Evolutionary conservation across 2,329 filamentous ascomycete species (phyloP), one percentile per base, ranked within the genome.

Genomic region (Teratosphaeria destructans): DNA sequence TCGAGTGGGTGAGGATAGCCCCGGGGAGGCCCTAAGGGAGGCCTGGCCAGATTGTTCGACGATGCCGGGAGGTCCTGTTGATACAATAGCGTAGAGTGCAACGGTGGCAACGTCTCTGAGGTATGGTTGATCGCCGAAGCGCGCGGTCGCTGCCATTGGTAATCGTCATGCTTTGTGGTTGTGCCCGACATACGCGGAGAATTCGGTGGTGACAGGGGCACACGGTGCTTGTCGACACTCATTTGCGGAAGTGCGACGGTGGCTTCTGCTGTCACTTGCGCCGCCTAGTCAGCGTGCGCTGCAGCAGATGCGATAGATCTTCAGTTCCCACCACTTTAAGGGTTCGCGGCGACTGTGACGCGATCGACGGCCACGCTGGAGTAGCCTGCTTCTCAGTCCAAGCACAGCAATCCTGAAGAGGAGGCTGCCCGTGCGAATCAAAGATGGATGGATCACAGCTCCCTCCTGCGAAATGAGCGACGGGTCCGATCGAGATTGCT

Each of bases 151-250:
- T 76, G 76, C 76, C 75, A 77, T 66, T 75, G 72, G 69, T 74
- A 73, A 57, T 77, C 73, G 70, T 70, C 68, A 63, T 71, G 67
- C 65, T 74, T 75, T 62, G 72, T 70, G 69, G 72, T 71, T 66
- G 76, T 76, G 67, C 72, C 76, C 75, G 76, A 78, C 77, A 79
- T 78, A 70, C 74, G 77, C 71, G 77, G 77, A 70, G 77, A 79
- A 63, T 70, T 77, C 61, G 77, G 77, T 65, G 77, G 77, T 70
- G 77, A 79, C 66, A 78, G 69, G 66, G 76, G 76, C 70, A 76
- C 74, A 69, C 75, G 73, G 7, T 56, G 23, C 56, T 57, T 63
- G 5, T 35, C 59, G 57, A 52, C 43, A 55, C 59, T 57, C 62
- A 64, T 64, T 57, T 56, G 61, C 43, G 23, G 11, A 49, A 10